Base-by-base conservation (phyloP, 768 basidiomycete genomes). In the Panus rudis region DNA sequence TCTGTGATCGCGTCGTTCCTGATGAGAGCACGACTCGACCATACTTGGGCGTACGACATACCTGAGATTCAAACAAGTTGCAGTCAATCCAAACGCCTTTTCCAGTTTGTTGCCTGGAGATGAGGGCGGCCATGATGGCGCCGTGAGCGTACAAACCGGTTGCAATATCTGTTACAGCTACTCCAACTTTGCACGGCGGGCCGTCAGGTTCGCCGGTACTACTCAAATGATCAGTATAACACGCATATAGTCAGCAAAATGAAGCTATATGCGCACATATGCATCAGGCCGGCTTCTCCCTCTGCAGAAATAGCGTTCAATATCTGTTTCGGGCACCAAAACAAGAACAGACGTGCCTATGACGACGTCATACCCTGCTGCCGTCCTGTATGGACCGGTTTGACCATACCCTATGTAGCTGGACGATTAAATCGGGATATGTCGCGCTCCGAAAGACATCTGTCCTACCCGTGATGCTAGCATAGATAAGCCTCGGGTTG, bases 271-370 rank as follows among this genome's bases (percentile, higher is more conserved):
- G n/a, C n/a, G n/a, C 32, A 89, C 84, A 92, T 92, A 61, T 92
- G 89, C 91, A 92, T 92, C 39, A 94, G 66, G 8, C 93, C 94
- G 25, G 92, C 91, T 62, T 94, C 92, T 3, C 80, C 92, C 59
- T 92, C 70, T 30, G 16, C 28, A 10, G 28, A 30, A 30, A 30
- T 10, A 10, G 40, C 64, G 68, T 47, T 73, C n/a, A n/a, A n/a
- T n/a, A n/a, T n/a, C n/a, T n/a, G n/a, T n/a, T n/a, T n/a, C n/a
- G n/a, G n/a, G n/a, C n/a, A n/a, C n/a, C n/a, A n/a, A n/a, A n/a
- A n/a, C n/a, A n/a, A n/a, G n/a, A n/a, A n/a, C n/a, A 10, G 28
- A 10, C 28, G 28, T 16, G 16, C 28, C 28, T 51, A 63, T 61
- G 31, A 66, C 51, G 20, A 92, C 92, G 59, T 92, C 91, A 61